Percentiles rank a stretch among this genome's conserved stretches.
These are phyloP conservation scores for Rhododendron kiyosumense DNA, from an alignment of 148 eudicot genomes.

Conservation along the genomic window DNA sequence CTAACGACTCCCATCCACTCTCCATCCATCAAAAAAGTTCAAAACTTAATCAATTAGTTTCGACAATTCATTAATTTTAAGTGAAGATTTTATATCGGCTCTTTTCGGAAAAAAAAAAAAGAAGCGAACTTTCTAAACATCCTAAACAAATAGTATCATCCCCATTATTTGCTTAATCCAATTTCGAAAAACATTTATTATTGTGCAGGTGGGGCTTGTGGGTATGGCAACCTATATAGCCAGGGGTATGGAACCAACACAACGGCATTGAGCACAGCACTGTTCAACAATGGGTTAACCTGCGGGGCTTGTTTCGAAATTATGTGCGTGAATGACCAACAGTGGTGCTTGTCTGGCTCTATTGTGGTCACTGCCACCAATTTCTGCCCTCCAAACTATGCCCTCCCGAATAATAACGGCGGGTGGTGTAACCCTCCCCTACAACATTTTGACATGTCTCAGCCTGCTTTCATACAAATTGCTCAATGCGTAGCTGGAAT, in stretches of 20 bases:
- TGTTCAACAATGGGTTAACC: constrained; percentile 14
- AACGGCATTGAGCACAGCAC: constrained; percentile 11
- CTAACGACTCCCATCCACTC: no score
- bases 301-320: constrained; percentile 22
- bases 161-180: no score
- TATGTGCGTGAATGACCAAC: constrained; percentile 5
- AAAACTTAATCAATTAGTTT: no score
- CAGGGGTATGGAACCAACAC: constrained; percentile 19
- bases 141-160: no score
- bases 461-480: constrained; percentile 10
- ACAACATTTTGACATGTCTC: constrained; percentile 16
- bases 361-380: constrained; percentile 21
- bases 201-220: background rate
- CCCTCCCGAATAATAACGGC: background rate
- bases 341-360: constrained; percentile 18
- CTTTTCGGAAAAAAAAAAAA: no score
- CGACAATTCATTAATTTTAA: no score
- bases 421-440: constrained; percentile 3
- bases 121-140: no score
- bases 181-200: no score
- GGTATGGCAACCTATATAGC: constrained; percentile 4
- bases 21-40: no score
- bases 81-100: no score
- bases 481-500: constrained; percentile 17
- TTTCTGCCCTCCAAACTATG: constrained; percentile 16